These are phyloP conservation scores for Piloderma croceum DNA, from an alignment of 768 basidiomycete species.

Conservation along the genomic window DNA sequence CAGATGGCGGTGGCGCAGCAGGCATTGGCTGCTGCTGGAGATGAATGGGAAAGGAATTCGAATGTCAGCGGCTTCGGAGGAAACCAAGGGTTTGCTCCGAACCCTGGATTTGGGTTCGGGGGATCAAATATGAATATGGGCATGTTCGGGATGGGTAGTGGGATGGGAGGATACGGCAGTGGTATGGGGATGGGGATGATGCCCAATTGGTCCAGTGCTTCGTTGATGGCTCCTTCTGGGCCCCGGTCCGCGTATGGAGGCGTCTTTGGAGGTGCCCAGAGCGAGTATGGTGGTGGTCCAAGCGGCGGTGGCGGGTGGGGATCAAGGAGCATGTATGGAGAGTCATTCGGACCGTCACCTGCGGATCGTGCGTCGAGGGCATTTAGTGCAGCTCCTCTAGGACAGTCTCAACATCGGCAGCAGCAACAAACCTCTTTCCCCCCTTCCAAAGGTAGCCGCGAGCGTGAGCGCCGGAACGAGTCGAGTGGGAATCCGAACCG, in stretches of 20 bases:
- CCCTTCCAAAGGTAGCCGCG: too few species aligned
- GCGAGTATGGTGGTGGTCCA: slow-evolving; percentile 55
- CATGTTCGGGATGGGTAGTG: slow-evolving; percentile 28
- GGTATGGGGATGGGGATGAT: slow-evolving; percentile 39
- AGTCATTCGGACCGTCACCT: slow-evolving; percentile 44
- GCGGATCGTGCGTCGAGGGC: slow-evolving; percentile 4
- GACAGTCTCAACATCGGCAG: slow-evolving; percentile 1
- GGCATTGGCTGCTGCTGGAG: slow-evolving; percentile 81
- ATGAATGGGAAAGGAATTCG: slow-evolving; percentile 86
- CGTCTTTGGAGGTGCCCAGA: slow-evolving; percentile 42
- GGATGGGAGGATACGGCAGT: slow-evolving; percentile 31
- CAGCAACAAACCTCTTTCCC: slow-evolving; percentile 8
- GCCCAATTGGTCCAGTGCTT: slow-evolving; percentile 41
- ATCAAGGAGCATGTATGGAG: slow-evolving; percentile 68
- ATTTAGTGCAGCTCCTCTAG: not conserved
- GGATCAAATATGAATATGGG: slow-evolving; percentile 16
- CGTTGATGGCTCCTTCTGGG: slow-evolving; percentile 45
- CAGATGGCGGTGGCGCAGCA: slow-evolving; percentile 89
- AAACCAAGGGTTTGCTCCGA: slow-evolving; percentile 31
- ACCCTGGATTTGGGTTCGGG: slow-evolving; percentile 40
- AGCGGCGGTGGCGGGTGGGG: slow-evolving; percentile 39
- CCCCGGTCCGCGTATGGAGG: slow-evolving; percentile 56
- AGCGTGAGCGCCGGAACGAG: not conserved
- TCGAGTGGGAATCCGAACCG: slow-evolving; percentile 2
- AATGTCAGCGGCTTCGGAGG: slow-evolving; percentile 41